phyloP scores from a whole-genome alignment of 2,329 filamentous ascomycete genomes.

The Trichoderma sp. region DNA sequence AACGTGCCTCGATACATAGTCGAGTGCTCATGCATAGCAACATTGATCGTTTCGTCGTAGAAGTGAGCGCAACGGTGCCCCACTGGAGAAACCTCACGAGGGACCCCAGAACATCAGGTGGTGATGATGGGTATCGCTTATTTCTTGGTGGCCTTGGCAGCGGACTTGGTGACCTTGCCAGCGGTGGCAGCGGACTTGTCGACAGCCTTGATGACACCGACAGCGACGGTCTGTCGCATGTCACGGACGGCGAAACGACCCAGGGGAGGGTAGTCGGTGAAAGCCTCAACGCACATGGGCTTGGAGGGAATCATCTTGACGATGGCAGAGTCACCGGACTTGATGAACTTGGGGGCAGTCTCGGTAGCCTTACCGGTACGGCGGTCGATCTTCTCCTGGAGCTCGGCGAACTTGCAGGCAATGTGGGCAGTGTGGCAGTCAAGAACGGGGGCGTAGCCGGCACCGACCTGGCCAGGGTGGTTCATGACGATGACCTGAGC shows the following conservation, averaged over 20 bases:
- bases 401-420: constrained; percentile 99
- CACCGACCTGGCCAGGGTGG: constrained; percentile 99
- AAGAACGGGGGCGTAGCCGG: constrained; percentile 97
- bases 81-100: constrained; percentile 30
- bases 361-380: constrained; percentile 99
- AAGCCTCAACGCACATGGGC: constrained; percentile 99
- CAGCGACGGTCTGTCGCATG: constrained; percentile 88
- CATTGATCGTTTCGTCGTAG: constrained; percentile 48
- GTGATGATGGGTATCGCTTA: constrained; percentile 47
- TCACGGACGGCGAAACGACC: constrained; percentile 99
- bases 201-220: constrained; percentile 93
- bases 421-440: constrained; percentile 99
- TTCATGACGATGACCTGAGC: constrained; percentile 99
- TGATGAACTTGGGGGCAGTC: constrained; percentile 96
- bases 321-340: constrained; percentile 99
- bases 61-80: constrained; percentile 43
- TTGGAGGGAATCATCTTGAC: constrained; percentile 99
- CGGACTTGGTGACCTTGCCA: constrained; percentile 72
- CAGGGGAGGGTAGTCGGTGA: constrained; percentile 99
- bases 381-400: constrained; percentile 99
- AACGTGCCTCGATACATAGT: constrained; percentile 44
- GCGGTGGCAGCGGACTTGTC: constrained; percentile 60
- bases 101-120: constrained; percentile 30
- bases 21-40: constrained; percentile 48
- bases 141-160: constrained; percentile 75